phyloP scores from a whole-genome alignment of 2,329 filamentous ascomycete species.

The Claviceps sp. region DNA sequence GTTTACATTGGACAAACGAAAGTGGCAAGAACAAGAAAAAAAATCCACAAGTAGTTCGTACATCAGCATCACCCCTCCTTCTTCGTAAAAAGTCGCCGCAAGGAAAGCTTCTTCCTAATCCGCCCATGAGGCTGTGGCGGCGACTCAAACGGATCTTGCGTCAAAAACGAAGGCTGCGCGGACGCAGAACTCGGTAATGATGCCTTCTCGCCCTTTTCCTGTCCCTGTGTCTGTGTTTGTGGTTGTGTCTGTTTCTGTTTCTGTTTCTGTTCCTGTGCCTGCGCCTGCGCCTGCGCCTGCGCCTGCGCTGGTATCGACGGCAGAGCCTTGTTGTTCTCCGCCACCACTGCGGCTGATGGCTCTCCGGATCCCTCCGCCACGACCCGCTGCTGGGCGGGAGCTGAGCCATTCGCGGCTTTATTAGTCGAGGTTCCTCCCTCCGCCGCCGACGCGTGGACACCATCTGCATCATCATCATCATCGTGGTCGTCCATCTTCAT shows the following conservation, averaged over 20 bases:
- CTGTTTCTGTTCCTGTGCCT: no score
- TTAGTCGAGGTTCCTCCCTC: slow-evolving; percentile 7
- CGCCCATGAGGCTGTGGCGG: slow-evolving; percentile 2
- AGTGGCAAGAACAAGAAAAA: background rate
- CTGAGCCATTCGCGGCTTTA: slow-evolving; percentile 8
- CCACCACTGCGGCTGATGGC: background rate
- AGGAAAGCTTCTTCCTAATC: slow-evolving; percentile 10
- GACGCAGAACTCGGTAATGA: background rate
- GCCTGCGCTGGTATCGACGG: background rate
- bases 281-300: background rate
- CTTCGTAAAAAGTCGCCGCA: slow-evolving; percentile 10
- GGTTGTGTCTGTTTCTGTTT: no score
- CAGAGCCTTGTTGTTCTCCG: background rate
- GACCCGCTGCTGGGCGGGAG: slow-evolving; percentile 2
- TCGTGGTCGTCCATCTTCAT: background rate
- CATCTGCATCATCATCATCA: no score
- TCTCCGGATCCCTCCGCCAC: no score
- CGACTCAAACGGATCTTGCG: slow-evolving; percentile 4
- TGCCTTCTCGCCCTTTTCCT: no score
- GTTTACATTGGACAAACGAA: no score
- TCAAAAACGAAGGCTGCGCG: slow-evolving; percentile 1
- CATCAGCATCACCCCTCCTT: background rate
- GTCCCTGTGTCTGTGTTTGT: no score
- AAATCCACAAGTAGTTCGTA: background rate
- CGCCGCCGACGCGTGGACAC: background rate